Evolutionary conservation across 2,329 filamentous ascomycete species (phyloP).

Genomic region (Alternaria postmessia): DNA sequence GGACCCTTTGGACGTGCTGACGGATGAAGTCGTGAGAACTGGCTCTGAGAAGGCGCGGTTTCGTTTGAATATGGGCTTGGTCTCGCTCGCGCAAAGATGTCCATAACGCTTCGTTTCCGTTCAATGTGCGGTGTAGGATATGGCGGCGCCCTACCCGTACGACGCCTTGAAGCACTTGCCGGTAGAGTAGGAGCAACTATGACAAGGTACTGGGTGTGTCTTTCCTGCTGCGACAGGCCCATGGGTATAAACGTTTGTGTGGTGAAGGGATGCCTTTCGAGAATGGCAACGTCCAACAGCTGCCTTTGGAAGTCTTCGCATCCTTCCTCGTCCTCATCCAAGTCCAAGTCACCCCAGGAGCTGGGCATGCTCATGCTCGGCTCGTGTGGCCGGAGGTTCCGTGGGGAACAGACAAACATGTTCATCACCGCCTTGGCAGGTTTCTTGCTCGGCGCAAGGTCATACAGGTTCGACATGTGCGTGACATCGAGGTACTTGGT

Average conservation of each 20-base stretch:
- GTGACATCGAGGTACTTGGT: conserved; percentile 86
- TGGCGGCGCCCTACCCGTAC: conserved; percentile 45
- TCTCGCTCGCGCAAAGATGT: conserved; percentile 54
- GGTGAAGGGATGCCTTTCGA: conserved; percentile 93
- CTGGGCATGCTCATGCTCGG: conserved; percentile 47
- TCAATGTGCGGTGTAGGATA: conserved; percentile 53
- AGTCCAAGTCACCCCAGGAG: conserved; percentile 45
- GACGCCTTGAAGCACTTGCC: conserved; percentile 46
- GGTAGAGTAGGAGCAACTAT: conserved; percentile 84
- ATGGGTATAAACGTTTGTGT: conserved; percentile 92
- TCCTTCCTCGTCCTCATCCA: conserved; percentile 44
- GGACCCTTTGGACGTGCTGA: conserved; percentile 53
- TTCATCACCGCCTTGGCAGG: conserved; percentile 74
- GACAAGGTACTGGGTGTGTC: conserved; percentile 73
- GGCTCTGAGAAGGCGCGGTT: conserved; percentile 47
- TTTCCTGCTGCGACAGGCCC: conserved; percentile 60
- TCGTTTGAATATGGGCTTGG: conserved; percentile 62
- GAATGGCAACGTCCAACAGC: conserved; percentile 72
- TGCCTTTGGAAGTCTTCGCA: conserved; percentile 32
- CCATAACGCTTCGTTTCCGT: conserved; percentile 40
- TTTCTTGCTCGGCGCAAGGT: conserved; percentile 66
- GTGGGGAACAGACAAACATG: conserved; percentile 86
- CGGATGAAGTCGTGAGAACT: conserved; percentile 39
- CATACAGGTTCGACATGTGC: conserved; percentile 75
- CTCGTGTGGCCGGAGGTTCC: conserved; percentile 59